phyloP scores from a whole-genome alignment of 495 filamentous ascomycete genomes.

The Tuber indicum region DNA sequence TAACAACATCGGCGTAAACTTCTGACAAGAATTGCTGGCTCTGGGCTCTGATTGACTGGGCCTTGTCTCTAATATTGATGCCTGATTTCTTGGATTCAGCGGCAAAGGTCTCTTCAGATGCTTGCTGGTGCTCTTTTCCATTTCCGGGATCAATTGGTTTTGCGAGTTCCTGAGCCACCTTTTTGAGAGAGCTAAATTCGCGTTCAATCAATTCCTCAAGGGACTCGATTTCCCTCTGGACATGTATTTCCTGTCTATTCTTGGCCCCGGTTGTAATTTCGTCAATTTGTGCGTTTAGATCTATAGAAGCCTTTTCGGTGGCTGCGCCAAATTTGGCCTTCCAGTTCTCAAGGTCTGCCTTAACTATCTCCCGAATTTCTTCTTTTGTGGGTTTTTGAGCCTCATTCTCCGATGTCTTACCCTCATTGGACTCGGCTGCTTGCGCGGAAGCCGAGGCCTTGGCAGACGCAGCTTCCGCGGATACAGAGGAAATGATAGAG shows the following conservation, averaged over 20 bases:
- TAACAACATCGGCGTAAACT: conserved; percentile 59
- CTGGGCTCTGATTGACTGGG: conserved; percentile 75
- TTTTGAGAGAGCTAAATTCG: conserved; percentile 61
- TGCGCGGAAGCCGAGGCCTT: conserved; percentile 28
- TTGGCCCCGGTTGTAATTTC: conserved; percentile 62
- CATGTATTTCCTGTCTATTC: conserved; percentile 51
- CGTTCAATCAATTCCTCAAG: conserved; percentile 59
- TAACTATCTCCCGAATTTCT: conserved; percentile 60
- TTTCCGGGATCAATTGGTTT: conserved; percentile 56
- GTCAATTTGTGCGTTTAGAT: conserved; percentile 60
- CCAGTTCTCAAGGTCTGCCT: conserved; percentile 72
- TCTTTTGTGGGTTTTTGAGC: conserved; percentile 45
- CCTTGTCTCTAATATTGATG: conserved; percentile 67
- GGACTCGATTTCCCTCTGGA: conserved; percentile 41
- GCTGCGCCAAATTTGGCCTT: conserved; percentile 77
- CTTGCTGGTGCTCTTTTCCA: conserved; percentile 47
- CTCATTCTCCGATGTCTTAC: conserved; percentile 14
- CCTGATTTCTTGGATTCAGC: conserved; percentile 66
- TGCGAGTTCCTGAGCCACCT: conserved; percentile 34
- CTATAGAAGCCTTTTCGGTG: conserved; percentile 69
- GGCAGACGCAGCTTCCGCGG: conserved; percentile 31
- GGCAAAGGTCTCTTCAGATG: conserved; percentile 58
- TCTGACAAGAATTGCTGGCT: conserved; percentile 65
- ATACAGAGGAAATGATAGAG: conserved; percentile 30
- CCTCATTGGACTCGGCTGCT: conserved; percentile 15